Conservation (phyloP, 345 rosid genomes). For the Eucalyptus cladocalyx region DNA sequence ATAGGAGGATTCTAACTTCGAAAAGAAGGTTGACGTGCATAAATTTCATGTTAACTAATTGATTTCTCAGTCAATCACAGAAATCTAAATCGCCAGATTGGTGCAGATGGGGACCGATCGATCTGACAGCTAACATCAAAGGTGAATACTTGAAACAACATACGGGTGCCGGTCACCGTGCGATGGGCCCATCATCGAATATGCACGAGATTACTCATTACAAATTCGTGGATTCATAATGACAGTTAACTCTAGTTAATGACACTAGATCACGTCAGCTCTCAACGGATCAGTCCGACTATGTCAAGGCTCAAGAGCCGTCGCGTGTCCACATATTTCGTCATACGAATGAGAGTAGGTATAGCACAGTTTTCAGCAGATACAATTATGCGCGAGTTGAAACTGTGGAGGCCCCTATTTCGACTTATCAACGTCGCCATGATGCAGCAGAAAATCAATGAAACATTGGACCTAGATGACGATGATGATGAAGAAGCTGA, state of each 20-base stretch:
- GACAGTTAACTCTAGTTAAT: neutral
- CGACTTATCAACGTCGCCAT: neutral
- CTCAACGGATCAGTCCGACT: neutral
- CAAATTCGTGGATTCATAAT: neutral
- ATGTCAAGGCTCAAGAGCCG: neutral
- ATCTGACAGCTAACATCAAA: neutral
- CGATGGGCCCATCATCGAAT: neutral
- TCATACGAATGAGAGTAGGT: neutral
- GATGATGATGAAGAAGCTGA: neutral
- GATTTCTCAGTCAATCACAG: neutral
- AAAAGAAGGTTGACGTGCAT: neutral
- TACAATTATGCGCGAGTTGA: neutral
- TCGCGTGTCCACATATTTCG: neutral
- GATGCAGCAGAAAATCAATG: neutral
- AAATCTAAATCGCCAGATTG: neutral
- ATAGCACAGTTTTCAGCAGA: neutral
- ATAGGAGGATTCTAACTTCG: neutral
- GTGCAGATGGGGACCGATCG: neutral
- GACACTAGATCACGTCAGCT: neutral
- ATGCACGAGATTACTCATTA: neutral
- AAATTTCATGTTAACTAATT: neutral
- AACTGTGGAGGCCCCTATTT: neutral
- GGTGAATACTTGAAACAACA: neutral
- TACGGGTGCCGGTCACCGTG: neutral
- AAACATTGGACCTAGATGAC: neutral